Conservation (phyloP, 495 filamentous ascomycete species). For the Penicillium antarcticum region DNA sequence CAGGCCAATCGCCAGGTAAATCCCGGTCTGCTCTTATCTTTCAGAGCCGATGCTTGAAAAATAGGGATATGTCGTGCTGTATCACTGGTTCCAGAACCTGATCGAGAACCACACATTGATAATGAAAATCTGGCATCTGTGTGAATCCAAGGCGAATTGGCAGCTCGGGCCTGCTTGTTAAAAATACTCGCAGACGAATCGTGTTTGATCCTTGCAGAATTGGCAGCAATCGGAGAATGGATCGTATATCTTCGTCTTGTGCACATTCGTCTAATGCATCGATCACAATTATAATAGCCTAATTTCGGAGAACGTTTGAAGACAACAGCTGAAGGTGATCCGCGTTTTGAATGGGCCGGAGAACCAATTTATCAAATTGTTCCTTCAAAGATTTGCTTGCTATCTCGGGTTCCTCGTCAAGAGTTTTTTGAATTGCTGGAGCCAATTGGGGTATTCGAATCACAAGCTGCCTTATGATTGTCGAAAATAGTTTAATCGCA, state of each 20-base stretch:
- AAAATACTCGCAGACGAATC: constrained; percentile 19
- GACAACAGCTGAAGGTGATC: neutral
- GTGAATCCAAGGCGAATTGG: constrained; percentile 31
- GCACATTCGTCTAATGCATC: constrained; percentile 55
- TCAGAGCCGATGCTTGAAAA: constrained; percentile 16
- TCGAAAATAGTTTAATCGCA: neutral
- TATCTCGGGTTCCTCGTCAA: constrained; percentile 11
- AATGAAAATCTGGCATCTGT: constrained; percentile 1
- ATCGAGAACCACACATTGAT: constrained; percentile 22
- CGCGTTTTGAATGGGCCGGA: constrained; percentile 27
- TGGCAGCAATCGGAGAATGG: constrained; percentile 33
- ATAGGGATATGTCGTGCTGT: constrained; percentile 21
- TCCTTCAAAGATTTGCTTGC: constrained; percentile 29
- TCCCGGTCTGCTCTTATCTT: constrained; percentile 5
- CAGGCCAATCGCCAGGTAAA: constrained; percentile 33
- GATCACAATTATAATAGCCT: constrained; percentile 33
- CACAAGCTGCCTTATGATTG: neutral
- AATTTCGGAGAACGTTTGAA: too few relatives aligned
- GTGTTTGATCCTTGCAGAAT: neutral
- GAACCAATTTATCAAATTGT: constrained; percentile 48
- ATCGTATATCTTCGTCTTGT: constrained; percentile 27
- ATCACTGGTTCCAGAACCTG: constrained; percentile 10
- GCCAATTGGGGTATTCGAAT: neutral
- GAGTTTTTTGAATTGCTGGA: neutral
- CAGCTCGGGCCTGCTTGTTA: constrained; percentile 46